Conservation (phyloP, 1,284 basidiomycete genomes). For the Irpex rosettiformis region DNA sequence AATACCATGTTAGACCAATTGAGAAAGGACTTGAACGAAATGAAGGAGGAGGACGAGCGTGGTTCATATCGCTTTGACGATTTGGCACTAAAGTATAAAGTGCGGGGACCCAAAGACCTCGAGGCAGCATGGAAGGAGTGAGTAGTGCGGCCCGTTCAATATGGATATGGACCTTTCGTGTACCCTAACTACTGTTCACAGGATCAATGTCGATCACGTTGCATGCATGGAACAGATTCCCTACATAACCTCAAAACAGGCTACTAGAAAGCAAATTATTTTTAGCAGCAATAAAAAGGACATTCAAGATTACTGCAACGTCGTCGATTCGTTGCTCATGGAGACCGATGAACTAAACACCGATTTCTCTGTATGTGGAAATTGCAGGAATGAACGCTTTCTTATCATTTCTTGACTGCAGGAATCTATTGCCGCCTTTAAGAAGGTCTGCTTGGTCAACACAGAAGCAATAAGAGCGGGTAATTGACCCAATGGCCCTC, state of each 20-base stretch:
- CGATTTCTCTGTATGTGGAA: no score
- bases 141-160: not conserved
- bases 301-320: not conserved
- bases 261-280: not conserved
- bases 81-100: not conserved
- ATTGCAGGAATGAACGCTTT: no score
- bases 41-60: not conserved
- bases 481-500: no score
- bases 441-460: no score
- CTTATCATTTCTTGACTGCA: no score
- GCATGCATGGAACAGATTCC: not conserved
- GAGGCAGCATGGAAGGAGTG: not conserved
- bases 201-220: not conserved
- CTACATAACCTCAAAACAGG: not conserved
- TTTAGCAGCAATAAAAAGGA: not conserved
- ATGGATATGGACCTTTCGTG: no score
- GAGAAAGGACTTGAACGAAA: not conserved
- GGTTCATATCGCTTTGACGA: not conserved
- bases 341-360: no score
- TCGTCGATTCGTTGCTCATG: no score
- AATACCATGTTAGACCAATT: not conserved
- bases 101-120: not conserved
- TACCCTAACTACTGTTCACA: not conserved
- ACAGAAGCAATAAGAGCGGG: no score
- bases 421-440: no score